A percentile compares a stretch with the other conserved stretches of the same genome.
Conservation (phyloP, 345 rosid species). For the Populus simonii region DNA sequence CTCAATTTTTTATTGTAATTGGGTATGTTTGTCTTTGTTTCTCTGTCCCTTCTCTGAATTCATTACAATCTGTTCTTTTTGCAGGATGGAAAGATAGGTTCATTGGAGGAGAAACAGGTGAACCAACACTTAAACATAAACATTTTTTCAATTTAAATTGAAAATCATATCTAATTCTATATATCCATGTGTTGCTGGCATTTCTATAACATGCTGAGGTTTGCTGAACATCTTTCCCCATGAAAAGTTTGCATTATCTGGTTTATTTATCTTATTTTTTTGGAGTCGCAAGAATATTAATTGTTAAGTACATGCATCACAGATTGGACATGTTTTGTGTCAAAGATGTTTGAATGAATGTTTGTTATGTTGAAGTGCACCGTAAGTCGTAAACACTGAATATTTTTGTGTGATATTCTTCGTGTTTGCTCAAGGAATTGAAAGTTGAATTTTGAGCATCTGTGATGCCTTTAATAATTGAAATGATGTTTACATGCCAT, state of each 20-base stretch:
- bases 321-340: not conserved
- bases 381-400: not conserved
- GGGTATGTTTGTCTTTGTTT: not conserved
- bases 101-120: conserved; percentile 87
- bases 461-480: not conserved
- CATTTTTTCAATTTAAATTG: not conserved
- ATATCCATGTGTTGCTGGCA: not conserved
- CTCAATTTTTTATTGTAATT: not conserved
- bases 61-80: conserved; percentile 7
- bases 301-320: not conserved
- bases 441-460: not conserved
- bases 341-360: not conserved
- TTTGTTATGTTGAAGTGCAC: not conserved
- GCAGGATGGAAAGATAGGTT: conserved; percentile 79
- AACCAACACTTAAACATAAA: not conserved
- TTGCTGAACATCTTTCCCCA: not conserved
- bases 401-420: not conserved
- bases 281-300: not conserved
- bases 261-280: not conserved
- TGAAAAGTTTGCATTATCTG: not conserved
- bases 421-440: not conserved
- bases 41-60: not conserved
- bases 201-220: not conserved
- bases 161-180: not conserved
- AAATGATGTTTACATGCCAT: too few species aligned